Evolutionary conservation across 768 basidiomycete genomes (phyloP), one percentile per base, ranked within the genome.

Genomic region (Clitopilus passeckerianus): DNA sequence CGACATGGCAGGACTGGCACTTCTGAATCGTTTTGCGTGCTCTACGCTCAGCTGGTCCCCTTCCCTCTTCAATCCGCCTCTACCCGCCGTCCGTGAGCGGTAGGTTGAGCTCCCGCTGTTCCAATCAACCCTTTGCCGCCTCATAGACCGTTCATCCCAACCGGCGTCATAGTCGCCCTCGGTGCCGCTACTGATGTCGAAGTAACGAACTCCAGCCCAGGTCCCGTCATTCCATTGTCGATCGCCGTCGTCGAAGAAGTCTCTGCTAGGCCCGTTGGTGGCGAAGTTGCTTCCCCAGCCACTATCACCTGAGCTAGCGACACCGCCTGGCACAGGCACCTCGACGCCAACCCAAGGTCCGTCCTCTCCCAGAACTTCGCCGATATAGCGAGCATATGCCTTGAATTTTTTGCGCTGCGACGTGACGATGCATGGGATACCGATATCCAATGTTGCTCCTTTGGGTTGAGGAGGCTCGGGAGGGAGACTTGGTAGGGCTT

Each of bases 331-430:
- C 58, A 93, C 75, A 0, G 92, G 91, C 10, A 94, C 90, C 70
- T 95, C 93, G 15, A 95, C 90, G 14, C 93, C 93, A 6, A 95
- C 90, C 93, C 93, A 95, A 0, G 90, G 85, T 0, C 93, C 93
- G 5, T 68, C 64, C 70, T 93, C 90, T 35, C 93, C 93, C 54
- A 83, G 80, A 1, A 95, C 86, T 67, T 93, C 91, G 6, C 90
- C 93, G 56, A 95, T 93, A 68, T 95, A 95, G 5, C 93, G 77
- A 20, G 92, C 93, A 66, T 86, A 89, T 0, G 93, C 93, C 54
- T 89, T 86, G 80, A 95, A 93, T 8, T 91, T 83, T 62, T 88
- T 87, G 35, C 89, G 82, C 68, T 91, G 90, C 43, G 87, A 89
- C 2, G 90, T 84, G 62, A 95, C 89, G 69, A 95, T 93, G 74